Evolutionary conservation across 495 filamentous ascomycete species (phyloP).

Genomic region (Xylaria grammica): DNA sequence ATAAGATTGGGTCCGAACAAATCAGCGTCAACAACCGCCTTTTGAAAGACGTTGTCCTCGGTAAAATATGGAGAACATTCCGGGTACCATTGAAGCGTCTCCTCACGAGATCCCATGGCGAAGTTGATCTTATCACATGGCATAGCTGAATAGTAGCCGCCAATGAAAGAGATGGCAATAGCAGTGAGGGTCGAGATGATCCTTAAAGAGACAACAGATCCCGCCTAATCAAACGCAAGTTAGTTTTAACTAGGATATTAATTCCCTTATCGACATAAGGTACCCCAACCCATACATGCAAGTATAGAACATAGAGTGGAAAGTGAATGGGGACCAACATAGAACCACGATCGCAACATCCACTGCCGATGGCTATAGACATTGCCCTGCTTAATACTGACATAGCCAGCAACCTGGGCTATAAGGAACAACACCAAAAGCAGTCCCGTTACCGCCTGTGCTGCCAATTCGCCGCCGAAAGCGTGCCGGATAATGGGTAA

Average conservation of each 20-base stretch:
- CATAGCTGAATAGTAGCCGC: constrained; percentile 12
- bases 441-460: neutral
- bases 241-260: neutral
- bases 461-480: constrained; percentile 15
- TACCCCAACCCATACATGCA: too few species aligned
- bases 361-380: neutral
- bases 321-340: constrained; percentile 2
- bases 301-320: neutral
- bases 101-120: neutral
- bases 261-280: too few species aligned
- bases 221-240: neutral
- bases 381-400: neutral
- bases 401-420: constrained; percentile 6
- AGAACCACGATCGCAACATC: constrained; percentile 20
- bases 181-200: neutral
- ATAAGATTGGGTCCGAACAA: neutral
- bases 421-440: constrained; percentile 6
- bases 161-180: neutral
- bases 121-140: constrained; percentile 19
- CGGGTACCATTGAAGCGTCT: constrained; percentile 6
- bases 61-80: constrained; percentile 9
- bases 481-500: constrained; percentile 5
- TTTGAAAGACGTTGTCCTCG: neutral
- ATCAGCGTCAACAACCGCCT: constrained; percentile 4
- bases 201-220: neutral